Percentiles rank a stretch among this genome's conserved stretches.
These are phyloP conservation scores for Closterium sp. DNA, from an alignment of 139 green algal species.

Conservation along the genomic window DNA sequence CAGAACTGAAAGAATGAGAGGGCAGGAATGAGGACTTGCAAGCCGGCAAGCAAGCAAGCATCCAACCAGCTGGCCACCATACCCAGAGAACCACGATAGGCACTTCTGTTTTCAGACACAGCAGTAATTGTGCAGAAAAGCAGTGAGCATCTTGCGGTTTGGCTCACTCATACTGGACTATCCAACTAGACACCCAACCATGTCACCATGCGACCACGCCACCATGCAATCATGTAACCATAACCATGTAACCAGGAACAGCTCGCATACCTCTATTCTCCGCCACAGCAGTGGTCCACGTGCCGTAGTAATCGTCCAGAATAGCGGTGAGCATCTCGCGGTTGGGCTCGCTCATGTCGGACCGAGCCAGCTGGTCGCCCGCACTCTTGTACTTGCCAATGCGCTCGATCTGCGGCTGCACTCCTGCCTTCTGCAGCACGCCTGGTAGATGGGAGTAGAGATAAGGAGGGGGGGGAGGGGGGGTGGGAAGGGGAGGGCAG, in stretches of 20 bases:
- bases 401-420: slow-evolving; percentile 84
- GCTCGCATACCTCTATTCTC: background rate
- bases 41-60: too few relatives aligned
- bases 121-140: slow-evolving; percentile 79
- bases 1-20: too few relatives aligned
- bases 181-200: too few relatives aligned
- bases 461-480: too few relatives aligned
- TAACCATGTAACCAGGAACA: too few relatives aligned
- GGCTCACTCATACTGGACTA: slow-evolving; percentile 70
- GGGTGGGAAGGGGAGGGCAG: background rate
- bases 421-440: slow-evolving; percentile 87
- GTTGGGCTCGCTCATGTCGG: slow-evolving; percentile 78
- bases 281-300: slow-evolving; percentile 52
- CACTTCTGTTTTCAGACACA: background rate
- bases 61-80: too few relatives aligned
- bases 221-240: too few relatives aligned
- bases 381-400: slow-evolving; percentile 85
- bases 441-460: slow-evolving; percentile 45
- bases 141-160: slow-evolving; percentile 75
- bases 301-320: slow-evolving; percentile 80
- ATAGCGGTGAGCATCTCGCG: slow-evolving; percentile 76
- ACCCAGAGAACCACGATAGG: too few relatives aligned
- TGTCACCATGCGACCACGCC: too few relatives aligned
- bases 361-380: slow-evolving; percentile 89
- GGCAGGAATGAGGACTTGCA: too few relatives aligned